These are phyloP conservation scores for Podila minutissima DNA, from an alignment of 192 early-diverging fungal species.

Conservation along the genomic window DNA sequence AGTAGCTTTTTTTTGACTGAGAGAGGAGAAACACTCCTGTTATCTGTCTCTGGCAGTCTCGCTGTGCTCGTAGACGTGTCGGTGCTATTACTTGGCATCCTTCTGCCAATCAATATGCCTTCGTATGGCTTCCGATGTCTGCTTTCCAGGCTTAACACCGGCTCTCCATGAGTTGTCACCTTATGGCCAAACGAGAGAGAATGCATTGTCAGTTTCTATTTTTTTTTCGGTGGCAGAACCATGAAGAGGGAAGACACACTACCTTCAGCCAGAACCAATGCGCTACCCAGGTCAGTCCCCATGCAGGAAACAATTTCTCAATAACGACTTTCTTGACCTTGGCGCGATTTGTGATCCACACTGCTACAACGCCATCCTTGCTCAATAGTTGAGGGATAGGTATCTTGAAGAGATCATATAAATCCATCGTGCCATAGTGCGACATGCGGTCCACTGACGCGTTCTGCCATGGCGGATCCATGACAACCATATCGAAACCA, in stretches of 20 bases:
- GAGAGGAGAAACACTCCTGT: not conserved
- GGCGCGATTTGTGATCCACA: constrained; percentile 80
- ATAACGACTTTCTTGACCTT: constrained; percentile 66
- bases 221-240: not conserved
- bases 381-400: constrained; percentile 60
- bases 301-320: constrained; percentile 73
- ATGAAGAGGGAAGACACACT: constrained; percentile 1
- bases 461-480: constrained; percentile 80
- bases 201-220: not conserved
- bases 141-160: constrained; percentile 52
- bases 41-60: not conserved
- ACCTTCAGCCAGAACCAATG: constrained; percentile 80
- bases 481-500: constrained; percentile 61
- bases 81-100: not conserved
- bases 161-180: constrained; percentile 55
- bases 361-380: constrained; percentile 54
- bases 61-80: not conserved
- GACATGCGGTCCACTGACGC: constrained; percentile 58
- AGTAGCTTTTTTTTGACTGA: constrained; percentile 35
- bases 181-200: not conserved
- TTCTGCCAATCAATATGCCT: constrained; percentile 60
- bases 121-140: constrained; percentile 75
- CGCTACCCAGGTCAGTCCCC: constrained; percentile 61
- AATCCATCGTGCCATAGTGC: constrained; percentile 66
- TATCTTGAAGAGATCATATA: constrained; percentile 72